A percentile compares a stretch with the other conserved stretches of the same genome.
phyloP scores from a whole-genome alignment of 2,329 filamentous ascomycete species.

The Cladorrhinum sp. region DNA sequence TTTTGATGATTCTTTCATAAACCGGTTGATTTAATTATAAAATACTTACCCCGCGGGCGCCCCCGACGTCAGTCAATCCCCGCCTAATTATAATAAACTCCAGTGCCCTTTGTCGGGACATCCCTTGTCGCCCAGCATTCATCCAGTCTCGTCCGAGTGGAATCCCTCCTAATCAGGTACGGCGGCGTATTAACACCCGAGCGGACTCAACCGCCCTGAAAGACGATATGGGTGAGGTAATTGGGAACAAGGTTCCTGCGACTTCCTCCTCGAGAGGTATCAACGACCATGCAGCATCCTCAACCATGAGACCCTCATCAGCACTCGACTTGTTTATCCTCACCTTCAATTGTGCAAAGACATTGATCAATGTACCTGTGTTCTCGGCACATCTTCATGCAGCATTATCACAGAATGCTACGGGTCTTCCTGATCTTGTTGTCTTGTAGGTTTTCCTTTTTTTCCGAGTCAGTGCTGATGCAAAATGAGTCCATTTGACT shows the following conservation, averaged over 20 bases:
- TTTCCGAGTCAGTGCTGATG: not conserved
- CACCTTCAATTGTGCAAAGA: slow-evolving; percentile 86
- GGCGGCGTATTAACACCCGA: not conserved
- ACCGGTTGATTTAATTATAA: not conserved
- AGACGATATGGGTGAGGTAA: not conserved
- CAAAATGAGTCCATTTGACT: not conserved
- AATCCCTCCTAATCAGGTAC: not conserved
- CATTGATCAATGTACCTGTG: slow-evolving; percentile 62
- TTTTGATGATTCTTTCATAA: not conserved
- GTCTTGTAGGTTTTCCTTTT: slow-evolving; percentile 49
- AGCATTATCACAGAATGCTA: slow-evolving; percentile 50
- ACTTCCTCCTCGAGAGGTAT: too few species aligned
- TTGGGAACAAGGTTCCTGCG: not conserved
- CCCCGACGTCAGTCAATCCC: not conserved
- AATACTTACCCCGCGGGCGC: not conserved
- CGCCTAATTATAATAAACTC: not conserved
- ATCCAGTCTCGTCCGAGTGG: too few species aligned
- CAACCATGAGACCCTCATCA: slow-evolving; percentile 39
- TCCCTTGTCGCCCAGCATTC: not conserved
- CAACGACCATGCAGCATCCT: not conserved
- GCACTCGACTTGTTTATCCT: slow-evolving; percentile 71
- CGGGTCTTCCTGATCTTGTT: slow-evolving; percentile 51
- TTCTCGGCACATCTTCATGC: slow-evolving; percentile 70
- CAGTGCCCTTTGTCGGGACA: not conserved
- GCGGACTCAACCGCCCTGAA: not conserved